Percentiles rank a stretch among this genome's conserved stretches.
Conservation (phyloP, 352 stramenopile species). For the Phytopythium helicoides region DNA sequence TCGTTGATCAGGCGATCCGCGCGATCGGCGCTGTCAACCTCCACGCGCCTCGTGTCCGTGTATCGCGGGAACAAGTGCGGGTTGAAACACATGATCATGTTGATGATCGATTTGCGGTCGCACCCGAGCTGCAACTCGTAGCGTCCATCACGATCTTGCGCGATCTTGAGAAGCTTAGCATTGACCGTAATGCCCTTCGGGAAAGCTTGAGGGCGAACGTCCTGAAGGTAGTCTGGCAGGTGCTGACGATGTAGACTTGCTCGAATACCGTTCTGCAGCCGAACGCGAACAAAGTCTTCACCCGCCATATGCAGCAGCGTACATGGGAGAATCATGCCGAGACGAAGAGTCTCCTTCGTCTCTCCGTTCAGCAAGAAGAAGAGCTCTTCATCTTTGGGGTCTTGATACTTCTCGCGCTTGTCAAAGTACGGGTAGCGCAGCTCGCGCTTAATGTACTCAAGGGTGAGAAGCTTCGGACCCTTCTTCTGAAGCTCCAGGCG, state of each 20-base stretch:
- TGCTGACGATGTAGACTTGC: constrained; percentile 72
- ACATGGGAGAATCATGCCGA: constrained; percentile 85
- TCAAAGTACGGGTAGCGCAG: constrained; percentile 90
- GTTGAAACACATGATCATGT: constrained; percentile 76
- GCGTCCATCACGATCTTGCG: constrained; percentile 69
- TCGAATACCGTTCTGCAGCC: constrained; percentile 82
- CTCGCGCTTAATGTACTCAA: constrained; percentile 89
- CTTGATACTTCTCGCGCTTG: constrained; percentile 82
- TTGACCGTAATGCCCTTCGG: constrained; percentile 88
- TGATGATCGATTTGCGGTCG: constrained; percentile 67
- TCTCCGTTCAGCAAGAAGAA: constrained; percentile 88
- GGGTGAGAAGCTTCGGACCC: constrained; percentile 79
- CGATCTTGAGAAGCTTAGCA: constrained; percentile 71
- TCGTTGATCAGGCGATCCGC: constrained; percentile 80
- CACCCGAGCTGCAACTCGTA: constrained; percentile 79
- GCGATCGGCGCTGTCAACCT: constrained; percentile 64
- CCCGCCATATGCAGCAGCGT: constrained; percentile 83
- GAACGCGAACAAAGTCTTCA: constrained; percentile 82
- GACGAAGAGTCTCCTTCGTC: constrained; percentile 71
- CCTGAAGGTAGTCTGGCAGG: constrained; percentile 76
- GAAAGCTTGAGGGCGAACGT: constrained; percentile 59
- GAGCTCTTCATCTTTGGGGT: constrained; percentile 80
- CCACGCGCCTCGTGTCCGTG: constrained; percentile 49
- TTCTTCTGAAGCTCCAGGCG: constrained; percentile 90
- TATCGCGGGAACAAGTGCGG: constrained; percentile 52